phyloP scores from a whole-genome alignment of 345 rosid genomes.

The Brassica nigra region DNA sequence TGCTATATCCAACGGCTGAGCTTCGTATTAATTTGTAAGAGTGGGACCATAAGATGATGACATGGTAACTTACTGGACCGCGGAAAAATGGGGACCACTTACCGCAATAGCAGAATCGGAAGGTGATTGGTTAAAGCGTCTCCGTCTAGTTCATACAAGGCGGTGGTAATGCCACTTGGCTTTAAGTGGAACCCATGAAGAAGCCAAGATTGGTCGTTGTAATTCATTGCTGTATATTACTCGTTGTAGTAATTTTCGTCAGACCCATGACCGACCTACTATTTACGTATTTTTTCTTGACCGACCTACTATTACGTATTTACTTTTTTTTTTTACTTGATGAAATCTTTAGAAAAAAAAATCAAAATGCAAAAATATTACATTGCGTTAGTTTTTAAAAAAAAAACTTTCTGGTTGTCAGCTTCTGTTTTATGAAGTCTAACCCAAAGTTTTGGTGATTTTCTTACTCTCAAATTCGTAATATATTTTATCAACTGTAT shows the following conservation, averaged over 20 bases:
- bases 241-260: conserved; percentile 9
- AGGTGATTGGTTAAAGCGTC: conserved; percentile 6
- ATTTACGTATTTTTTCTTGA: background rate
- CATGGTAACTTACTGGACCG: background rate
- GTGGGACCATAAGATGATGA: background rate
- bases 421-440: background rate
- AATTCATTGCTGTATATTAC: background rate
- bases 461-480: background rate
- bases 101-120: background rate
- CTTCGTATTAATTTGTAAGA: background rate
- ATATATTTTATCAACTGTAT: background rate
- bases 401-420: background rate
- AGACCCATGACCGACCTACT: conserved; percentile 18
- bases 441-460: background rate
- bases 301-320: conserved; percentile 1
- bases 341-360: background rate
- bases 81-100: background rate
- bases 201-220: conserved; percentile 5
- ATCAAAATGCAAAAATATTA: background rate
- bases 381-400: background rate
- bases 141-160: background rate
- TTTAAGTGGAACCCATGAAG: background rate
- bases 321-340: background rate
- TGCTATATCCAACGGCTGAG: background rate
- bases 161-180: conserved; percentile 11